phyloP scores from a whole-genome alignment of 441 rosid species.

The Adansonia rubrostipa region DNA sequence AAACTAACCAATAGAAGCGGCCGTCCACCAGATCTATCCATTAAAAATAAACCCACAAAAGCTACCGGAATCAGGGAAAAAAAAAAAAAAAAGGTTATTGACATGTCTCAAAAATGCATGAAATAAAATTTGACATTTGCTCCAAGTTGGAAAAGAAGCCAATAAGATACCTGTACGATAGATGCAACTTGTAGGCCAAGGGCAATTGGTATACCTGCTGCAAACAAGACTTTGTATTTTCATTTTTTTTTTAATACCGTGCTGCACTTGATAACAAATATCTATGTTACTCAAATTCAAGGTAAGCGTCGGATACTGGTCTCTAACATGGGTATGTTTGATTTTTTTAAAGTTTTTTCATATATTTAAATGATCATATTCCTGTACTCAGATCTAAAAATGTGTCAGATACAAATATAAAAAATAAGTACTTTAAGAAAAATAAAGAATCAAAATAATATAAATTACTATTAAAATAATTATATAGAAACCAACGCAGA shows the following conservation, averaged over 20 bases:
- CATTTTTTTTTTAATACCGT: not conserved
- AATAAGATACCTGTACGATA: conserved; percentile 41
- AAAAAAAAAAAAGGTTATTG: not conserved
- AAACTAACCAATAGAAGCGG: conserved; percentile 53
- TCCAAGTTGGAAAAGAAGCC: not conserved
- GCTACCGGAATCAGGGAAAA: conserved; percentile 51
- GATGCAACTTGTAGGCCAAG: conserved; percentile 44
- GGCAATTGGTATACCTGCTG: conserved; percentile 45
- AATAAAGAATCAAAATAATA: too few relatives aligned
- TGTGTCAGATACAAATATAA: too few relatives aligned
- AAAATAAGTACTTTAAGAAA: too few relatives aligned
- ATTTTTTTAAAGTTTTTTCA: too few relatives aligned
- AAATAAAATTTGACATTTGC: not conserved
- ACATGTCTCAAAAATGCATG: not conserved
- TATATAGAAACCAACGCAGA: not conserved
- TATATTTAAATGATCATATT: too few relatives aligned
- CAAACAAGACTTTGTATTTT: not conserved
- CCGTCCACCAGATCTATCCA: conserved; percentile 61
- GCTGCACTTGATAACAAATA: not conserved
- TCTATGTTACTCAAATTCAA: too few relatives aligned
- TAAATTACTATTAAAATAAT: not conserved
- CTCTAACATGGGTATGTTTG: too few relatives aligned
- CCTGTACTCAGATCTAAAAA: too few relatives aligned
- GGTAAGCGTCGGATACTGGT: too few relatives aligned
- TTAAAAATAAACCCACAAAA: conserved; percentile 39